Evolutionary conservation across 495 filamentous ascomycete genomes (phyloP).

Genomic region (Cercophora sp.): DNA sequence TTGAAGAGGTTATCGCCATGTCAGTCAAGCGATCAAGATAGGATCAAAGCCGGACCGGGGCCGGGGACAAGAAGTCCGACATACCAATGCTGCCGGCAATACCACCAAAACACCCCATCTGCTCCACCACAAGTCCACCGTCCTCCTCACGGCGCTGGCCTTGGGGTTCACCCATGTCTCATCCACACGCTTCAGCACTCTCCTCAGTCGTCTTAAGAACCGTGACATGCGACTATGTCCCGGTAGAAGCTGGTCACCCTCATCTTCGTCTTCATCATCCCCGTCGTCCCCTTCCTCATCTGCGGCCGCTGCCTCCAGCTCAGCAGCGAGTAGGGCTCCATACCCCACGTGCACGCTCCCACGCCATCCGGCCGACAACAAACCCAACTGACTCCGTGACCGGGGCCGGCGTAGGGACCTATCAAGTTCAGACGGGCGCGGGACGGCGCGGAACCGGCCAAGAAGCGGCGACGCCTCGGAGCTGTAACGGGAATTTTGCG

Average conservation of each 20-base stretch:
- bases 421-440: conserved; percentile 18
- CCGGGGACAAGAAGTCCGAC: conserved; percentile 21
- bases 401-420: conserved; percentile 13
- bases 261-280: conserved; percentile 25
- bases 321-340: conserved; percentile 38
- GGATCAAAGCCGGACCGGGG: neutral
- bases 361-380: conserved; percentile 34
- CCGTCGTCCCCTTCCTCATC: conserved; percentile 21
- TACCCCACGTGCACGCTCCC: conserved; percentile 49
- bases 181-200: conserved; percentile 38
- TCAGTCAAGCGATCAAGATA: too few species aligned
- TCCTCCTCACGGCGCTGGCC: conserved; percentile 45
- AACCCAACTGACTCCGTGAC: conserved; percentile 20
- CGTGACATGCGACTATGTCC: conserved; percentile 5
- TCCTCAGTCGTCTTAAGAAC: conserved; percentile 27
- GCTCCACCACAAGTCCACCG: conserved; percentile 56
- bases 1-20: conserved; percentile 1
- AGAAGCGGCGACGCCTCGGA: conserved; percentile 50
- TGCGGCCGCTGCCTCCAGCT: conserved; percentile 24
- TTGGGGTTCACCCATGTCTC: conserved; percentile 55
- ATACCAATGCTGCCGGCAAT: conserved; percentile 54
- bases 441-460: conserved; percentile 58
- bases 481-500: conserved; percentile 33
- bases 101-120: conserved; percentile 53
- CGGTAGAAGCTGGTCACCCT: too few species aligned